A percentile compares a stretch with the other conserved stretches of the same genome.
phyloP scores from a whole-genome alignment of 23 red algal genomes.

The Gracilaria gracilis region DNA sequence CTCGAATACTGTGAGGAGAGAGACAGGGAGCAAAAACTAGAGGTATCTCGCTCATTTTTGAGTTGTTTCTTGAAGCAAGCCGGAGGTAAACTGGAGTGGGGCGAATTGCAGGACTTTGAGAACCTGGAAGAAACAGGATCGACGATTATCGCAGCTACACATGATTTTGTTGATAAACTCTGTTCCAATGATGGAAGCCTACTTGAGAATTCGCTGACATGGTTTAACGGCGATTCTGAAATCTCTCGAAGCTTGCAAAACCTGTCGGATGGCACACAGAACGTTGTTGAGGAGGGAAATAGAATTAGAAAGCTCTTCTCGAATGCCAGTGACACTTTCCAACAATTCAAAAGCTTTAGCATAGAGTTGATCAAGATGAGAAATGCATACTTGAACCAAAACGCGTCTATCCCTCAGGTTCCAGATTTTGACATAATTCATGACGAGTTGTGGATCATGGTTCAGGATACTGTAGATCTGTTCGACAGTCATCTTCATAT shows the following conservation, averaged over 20 bases:
- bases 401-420: background rate
- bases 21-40: background rate
- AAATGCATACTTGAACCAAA: background rate
- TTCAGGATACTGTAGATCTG: background rate
- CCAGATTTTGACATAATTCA: conserved; percentile 1
- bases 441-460: conserved; percentile 15
- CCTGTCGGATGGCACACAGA: background rate
- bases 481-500: background rate
- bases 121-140: background rate
- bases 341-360: background rate
- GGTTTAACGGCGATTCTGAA: background rate
- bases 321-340: background rate
- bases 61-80: background rate
- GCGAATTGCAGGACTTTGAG: background rate
- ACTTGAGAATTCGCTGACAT: background rate
- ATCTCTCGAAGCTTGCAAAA: background rate
- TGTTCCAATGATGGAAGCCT: background rate
- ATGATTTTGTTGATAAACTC: background rate
- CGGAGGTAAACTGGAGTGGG: background rate
- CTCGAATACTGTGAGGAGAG: background rate
- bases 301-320: background rate
- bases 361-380: background rate
- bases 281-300: background rate
- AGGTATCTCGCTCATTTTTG: background rate
- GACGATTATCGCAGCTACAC: background rate